Conservation (phyloP, 208 protist genomes). For the Tritrichomonas musculus region DNA sequence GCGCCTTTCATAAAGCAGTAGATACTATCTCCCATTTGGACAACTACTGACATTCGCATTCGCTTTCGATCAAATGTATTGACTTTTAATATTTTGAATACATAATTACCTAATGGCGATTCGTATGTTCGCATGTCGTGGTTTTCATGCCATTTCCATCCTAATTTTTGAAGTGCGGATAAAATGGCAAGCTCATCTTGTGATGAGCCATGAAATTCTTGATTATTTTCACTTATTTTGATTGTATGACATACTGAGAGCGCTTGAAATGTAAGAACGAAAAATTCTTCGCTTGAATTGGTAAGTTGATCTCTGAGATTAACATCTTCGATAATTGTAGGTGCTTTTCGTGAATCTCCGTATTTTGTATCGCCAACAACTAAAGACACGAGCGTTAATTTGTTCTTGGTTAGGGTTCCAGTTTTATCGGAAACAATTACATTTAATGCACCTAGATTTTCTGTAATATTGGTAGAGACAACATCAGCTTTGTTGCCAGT, state of each 20-base stretch:
- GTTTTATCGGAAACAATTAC: constrained; percentile 63
- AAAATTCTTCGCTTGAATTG: neutral
- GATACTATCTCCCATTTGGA: neutral
- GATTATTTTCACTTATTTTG: neutral
- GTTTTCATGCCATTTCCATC: neutral
- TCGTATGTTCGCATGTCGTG: neutral
- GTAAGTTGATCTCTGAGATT: neutral
- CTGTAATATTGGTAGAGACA: constrained; percentile 35
- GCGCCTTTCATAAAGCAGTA: neutral
- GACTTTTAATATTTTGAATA: neutral
- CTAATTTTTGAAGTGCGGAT: neutral
- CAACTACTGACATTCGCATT: neutral
- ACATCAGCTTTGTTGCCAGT: neutral
- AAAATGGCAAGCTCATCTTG: neutral
- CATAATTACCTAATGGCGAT: neutral
- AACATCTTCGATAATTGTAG: neutral
- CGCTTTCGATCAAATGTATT: neutral
- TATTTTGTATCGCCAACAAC: neutral
- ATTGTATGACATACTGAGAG: neutral
- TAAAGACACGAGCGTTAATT: constrained; percentile 37
- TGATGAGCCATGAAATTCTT: neutral
- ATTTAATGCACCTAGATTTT: constrained; percentile 53
- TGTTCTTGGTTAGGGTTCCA: constrained; percentile 61
- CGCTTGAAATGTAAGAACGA: neutral
- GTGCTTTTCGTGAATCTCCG: neutral